Percentiles rank a stretch among this genome's conserved stretches.
These are phyloP conservation scores for Cladorrhinum sp. DNA, from an alignment of 2,329 filamentous ascomycete species.

Conservation along the genomic window DNA sequence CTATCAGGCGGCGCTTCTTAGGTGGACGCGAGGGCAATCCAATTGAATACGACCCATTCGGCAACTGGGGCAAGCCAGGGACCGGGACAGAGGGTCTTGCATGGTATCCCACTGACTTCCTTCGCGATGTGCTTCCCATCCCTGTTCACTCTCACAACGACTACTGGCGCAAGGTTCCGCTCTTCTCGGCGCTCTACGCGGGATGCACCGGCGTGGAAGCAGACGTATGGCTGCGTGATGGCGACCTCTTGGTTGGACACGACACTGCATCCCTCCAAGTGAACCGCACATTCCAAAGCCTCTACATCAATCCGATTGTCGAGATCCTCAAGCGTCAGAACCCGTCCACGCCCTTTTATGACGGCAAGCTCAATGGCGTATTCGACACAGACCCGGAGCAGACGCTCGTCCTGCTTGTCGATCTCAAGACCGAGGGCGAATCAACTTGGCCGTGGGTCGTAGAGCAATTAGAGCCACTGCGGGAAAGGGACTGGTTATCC, in stretches of 20 bases:
- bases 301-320: slow-evolving; percentile 65
- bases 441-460: slow-evolving; percentile 53
- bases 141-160: slow-evolving; percentile 55
- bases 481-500: slow-evolving; percentile 56
- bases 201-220: slow-evolving; percentile 65
- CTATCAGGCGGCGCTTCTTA: not conserved
- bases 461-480: slow-evolving; percentile 56
- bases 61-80: slow-evolving; percentile 37
- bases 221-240: slow-evolving; percentile 62
- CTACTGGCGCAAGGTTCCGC: slow-evolving; percentile 62
- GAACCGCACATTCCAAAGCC: slow-evolving; percentile 56
- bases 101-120: slow-evolving; percentile 51
- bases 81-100: slow-evolving; percentile 38
- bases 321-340: slow-evolving; percentile 56
- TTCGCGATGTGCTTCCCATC: slow-evolving; percentile 38
- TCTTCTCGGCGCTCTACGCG: slow-evolving; percentile 59
- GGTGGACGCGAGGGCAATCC: not conserved
- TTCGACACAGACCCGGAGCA: slow-evolving; percentile 52
- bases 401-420: slow-evolving; percentile 62
- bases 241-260: slow-evolving; percentile 63
- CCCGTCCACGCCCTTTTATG: slow-evolving; percentile 44
- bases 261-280: slow-evolving; percentile 50
- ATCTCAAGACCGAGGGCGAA: slow-evolving; percentile 61
- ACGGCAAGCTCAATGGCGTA: slow-evolving; percentile 50
- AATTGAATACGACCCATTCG: slow-evolving; percentile 29